These are phyloP conservation scores for Bipolaris oryzae DNA, from an alignment of 2,329 filamentous ascomycete species.

Conservation along the genomic window DNA sequence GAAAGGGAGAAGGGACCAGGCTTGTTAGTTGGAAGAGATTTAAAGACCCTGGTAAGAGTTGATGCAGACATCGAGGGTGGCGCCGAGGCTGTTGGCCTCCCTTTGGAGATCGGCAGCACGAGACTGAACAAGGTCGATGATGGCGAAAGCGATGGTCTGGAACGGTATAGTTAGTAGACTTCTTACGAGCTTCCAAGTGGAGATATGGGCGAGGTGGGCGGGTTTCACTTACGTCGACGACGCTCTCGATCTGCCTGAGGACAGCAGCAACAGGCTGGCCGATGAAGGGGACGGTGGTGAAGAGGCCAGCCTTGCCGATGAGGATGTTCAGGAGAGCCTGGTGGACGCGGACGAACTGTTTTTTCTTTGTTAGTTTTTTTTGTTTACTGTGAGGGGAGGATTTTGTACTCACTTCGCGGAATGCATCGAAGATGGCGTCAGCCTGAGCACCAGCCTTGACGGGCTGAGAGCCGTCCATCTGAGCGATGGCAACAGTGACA, in stretches of 20 bases:
- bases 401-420: conserved; percentile 18
- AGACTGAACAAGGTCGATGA: conserved; percentile 1
- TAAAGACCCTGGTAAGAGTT: background rate
- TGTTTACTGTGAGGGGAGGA: no score
- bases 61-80: background rate
- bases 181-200: no score
- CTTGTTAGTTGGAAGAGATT: background rate
- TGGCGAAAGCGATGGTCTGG: conserved; percentile 3
- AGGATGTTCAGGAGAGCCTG: conserved; percentile 25
- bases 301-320: conserved; percentile 23
- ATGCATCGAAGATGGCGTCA: conserved; percentile 20
- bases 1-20: background rate
- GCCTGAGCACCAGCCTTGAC: conserved; percentile 6
- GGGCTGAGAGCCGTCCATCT: conserved; percentile 11
- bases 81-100: background rate
- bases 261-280: conserved; percentile 21
- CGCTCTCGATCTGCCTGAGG: conserved; percentile 17
- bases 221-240: conserved; percentile 27
- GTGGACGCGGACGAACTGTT: conserved; percentile 25
- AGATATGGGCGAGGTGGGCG: no score
- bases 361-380: background rate
- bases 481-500: conserved; percentile 5
- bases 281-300: conserved; percentile 18
- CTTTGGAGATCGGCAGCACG: background rate
- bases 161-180: background rate